Conservation (phyloP, 176 grass and related monocot genomes). For the Oryza longistaminata region DNA sequence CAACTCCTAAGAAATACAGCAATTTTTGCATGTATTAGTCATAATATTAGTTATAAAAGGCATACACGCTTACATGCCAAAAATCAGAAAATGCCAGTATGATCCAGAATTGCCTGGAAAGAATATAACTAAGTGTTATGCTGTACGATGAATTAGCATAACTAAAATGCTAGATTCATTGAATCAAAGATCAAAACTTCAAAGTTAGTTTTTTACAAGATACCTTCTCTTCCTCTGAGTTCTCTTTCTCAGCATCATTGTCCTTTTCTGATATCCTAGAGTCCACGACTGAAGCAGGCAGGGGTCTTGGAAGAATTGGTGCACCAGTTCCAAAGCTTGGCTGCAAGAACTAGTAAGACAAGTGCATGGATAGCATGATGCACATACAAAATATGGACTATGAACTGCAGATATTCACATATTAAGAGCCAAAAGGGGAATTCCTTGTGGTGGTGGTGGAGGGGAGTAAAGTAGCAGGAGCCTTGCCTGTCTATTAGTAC, state of each 20-base stretch:
- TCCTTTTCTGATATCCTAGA: constrained; percentile 51
- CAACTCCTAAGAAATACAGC: not conserved
- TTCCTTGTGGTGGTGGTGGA: not conserved
- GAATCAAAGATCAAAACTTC: constrained; percentile 13
- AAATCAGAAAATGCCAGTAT: constrained; percentile 4
- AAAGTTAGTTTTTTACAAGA: constrained; percentile 19
- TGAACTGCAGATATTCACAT: not conserved
- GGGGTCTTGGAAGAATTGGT: constrained; percentile 72
- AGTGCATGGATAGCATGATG: not conserved
- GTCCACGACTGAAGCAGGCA: constrained; percentile 70
- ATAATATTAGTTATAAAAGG: not conserved
- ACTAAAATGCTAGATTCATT: not conserved
- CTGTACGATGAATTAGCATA: not conserved
- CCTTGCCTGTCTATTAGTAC: not conserved
- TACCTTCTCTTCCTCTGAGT: constrained; percentile 57
- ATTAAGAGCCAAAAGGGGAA: not conserved
- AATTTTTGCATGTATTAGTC: not conserved
- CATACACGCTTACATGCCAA: not conserved
- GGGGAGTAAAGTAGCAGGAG: not conserved
- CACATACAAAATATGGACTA: constrained; percentile 4
- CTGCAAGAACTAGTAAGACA: constrained; percentile 34
- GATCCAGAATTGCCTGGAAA: not conserved
- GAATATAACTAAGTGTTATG: not conserved
- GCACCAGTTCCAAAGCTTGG: constrained; percentile 65
- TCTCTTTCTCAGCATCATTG: constrained; percentile 23